Conservation (phyloP, 2,329 filamentous ascomycete genomes). For the Phyllosticta citribraziliensis region DNA sequence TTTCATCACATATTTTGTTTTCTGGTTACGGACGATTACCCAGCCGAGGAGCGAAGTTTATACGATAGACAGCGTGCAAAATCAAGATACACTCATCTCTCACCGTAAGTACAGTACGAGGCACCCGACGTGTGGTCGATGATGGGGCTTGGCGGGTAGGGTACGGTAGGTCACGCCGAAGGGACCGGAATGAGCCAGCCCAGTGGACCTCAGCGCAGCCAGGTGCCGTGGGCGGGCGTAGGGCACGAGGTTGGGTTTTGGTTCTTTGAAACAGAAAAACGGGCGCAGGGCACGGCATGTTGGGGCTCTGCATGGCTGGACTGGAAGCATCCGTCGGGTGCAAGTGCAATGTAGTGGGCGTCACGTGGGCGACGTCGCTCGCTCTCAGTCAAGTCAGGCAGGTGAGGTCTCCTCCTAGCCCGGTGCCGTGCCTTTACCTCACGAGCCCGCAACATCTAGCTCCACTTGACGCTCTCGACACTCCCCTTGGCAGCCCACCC, state of each 20-base stretch:
- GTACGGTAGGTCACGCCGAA: neutral
- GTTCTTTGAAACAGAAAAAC: neutral
- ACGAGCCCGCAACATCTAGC: conserved; percentile 16
- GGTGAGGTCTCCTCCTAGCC: neutral
- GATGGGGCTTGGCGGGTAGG: neutral
- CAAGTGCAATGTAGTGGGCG: neutral
- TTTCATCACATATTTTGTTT: neutral
- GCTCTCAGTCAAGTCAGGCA: neutral
- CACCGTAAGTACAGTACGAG: neutral
- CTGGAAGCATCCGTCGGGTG: neutral
- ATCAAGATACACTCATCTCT: neutral
- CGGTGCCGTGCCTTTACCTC: conserved; percentile 1
- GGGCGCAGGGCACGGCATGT: neutral
- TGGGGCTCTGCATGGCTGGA: neutral
- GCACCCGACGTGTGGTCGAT: neutral
- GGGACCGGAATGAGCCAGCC: no score
- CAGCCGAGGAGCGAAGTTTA: neutral
- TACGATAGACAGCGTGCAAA: neutral
- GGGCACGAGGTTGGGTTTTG: neutral
- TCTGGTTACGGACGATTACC: neutral
- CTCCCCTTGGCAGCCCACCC: conserved; percentile 5
- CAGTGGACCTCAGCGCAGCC: neutral
- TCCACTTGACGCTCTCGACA: conserved; percentile 5
- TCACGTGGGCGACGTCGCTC: neutral
- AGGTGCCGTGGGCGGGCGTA: neutral